These are phyloP conservation scores for Termitomyces sp. DNA, from an alignment of 768 basidiomycete genomes.

Conservation along the genomic window DNA sequence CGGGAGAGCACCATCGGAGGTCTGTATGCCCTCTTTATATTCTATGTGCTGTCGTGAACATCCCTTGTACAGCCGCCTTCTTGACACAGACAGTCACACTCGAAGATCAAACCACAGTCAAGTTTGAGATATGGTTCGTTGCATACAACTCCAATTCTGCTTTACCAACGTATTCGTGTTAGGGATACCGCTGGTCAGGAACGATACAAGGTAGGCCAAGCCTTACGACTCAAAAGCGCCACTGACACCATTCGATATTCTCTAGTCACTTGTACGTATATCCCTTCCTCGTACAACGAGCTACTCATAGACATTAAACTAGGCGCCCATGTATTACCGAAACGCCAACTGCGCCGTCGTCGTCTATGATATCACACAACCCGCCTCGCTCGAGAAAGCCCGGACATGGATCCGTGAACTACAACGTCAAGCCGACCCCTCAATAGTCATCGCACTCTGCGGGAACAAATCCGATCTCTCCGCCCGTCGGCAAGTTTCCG, in stretches of 20 bases:
- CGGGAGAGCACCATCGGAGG: conserved; percentile 93
- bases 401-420: conserved; percentile 95
- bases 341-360: conserved; percentile 93
- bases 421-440: conserved; percentile 95
- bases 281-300: conserved; percentile 2
- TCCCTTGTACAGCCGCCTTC: conserved; percentile 70
- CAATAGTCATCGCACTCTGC: conserved; percentile 92
- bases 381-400: conserved; percentile 90
- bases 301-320: background rate
- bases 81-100: conserved; percentile 95
- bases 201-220: conserved; percentile 71
- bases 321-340: conserved; percentile 97
- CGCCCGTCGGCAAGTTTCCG: conserved; percentile 76
- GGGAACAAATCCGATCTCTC: conserved; percentile 93
- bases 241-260: conserved; percentile 3
- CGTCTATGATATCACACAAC: conserved; percentile 93
- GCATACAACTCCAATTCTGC: background rate
- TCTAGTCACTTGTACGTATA: conserved; percentile 35
- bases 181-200: conserved; percentile 98
- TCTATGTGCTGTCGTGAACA: conserved; percentile 7
- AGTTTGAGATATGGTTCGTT: conserved; percentile 94
- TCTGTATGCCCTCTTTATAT: conserved; percentile 20
- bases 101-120: conserved; percentile 85
- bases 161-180: conserved; percentile 4
- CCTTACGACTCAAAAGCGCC: conserved; percentile 6